A percentile compares a stretch with the other conserved stretches of the same genome.
phyloP scores from a whole-genome alignment of 805 yeast genomes.

The Tetrapisispora fleetii region DNA sequence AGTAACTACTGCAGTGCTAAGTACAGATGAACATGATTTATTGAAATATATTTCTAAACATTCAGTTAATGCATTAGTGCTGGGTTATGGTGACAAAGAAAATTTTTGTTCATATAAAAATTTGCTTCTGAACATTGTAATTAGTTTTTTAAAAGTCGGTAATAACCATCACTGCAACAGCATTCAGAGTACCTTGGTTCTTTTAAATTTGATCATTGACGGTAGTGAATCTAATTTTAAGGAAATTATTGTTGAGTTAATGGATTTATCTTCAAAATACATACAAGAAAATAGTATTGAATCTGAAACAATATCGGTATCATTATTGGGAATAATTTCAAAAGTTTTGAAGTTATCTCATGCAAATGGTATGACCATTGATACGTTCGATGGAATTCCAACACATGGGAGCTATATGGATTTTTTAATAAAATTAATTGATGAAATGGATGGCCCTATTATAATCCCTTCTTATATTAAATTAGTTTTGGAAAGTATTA shows the following conservation, averaged over 20 bases:
- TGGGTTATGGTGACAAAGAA: constrained; percentile 3
- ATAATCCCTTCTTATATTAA: constrained; percentile 29
- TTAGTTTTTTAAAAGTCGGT: constrained; percentile 35
- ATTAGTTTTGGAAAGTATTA: constrained; percentile 42
- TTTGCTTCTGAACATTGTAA: constrained; percentile 37
- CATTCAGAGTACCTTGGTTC: constrained; percentile 35
- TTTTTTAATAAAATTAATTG: constrained; percentile 42
- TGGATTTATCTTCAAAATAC: constrained; percentile 30
- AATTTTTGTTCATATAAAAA: constrained; percentile 53
- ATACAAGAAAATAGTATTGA: constrained; percentile 15
- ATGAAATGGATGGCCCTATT: constrained; percentile 33
- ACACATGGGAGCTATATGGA: constrained; percentile 31
- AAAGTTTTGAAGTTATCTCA: constrained; percentile 26
- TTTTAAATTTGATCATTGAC: constrained; percentile 39
- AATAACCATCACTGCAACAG: constrained; percentile 30
- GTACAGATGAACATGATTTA: constrained; percentile 34
- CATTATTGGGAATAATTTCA: constrained; percentile 25
- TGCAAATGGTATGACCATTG: constrained; percentile 22
- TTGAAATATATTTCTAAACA: constrained; percentile 46
- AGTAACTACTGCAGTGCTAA: constrained; percentile 43
- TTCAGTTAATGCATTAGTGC: constrained; percentile 41
- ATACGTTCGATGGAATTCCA: constrained; percentile 24
- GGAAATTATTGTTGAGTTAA: constrained; percentile 33
- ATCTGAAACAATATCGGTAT: constrained; percentile 26
- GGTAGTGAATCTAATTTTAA: constrained; percentile 50